Evolutionary conservation across 1,284 basidiomycete genomes (phyloP), one percentile per base, ranked within the genome.

Genomic region (Xanthoconium separans): DNA sequence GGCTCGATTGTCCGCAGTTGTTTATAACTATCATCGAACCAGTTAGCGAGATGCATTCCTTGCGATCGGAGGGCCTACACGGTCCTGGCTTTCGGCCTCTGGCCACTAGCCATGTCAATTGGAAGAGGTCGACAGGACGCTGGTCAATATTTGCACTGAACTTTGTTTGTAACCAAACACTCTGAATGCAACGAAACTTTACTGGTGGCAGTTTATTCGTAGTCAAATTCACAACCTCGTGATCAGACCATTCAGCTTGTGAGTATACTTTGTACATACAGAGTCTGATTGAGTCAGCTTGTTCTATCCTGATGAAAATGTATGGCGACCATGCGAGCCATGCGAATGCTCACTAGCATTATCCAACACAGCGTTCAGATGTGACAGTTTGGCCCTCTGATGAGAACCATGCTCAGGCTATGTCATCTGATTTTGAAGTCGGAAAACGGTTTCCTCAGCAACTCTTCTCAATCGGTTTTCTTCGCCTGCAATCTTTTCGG

Each of bases 1-100:
- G 95, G 94, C 37, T 79, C 80, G 50, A 92, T 84, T 10, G 80
- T 77, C 47, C 85, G 79, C 15, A 71, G 75, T 68, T 89, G 89
- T 71, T 88, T 88, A 73, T 89, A 92, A 30, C 89, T 92, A 59
- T 43, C 11, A 34, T 45, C 16, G 7, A 44, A 57, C 39, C 33
- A 29, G 47, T 61, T 24, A 65, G 55, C 24, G 36, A 61, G 40
- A 57, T 11, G 20, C 12, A 20, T 18, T 47, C 44, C 37, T 22
- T 30, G 33, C n/a, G 39, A 33, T 29, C 47, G 31, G 42, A 18
- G 30, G 50, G 34, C 36, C 47, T 50, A 89, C 87, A 80, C 75
- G 52, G 82, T 85, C 71, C 80, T 87, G 37, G 81, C 72, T 66
- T 79, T 84, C 36, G 78, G 65, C 49, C 65, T 66, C 54, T 60